Evolutionary conservation across 768 basidiomycete genomes (phyloP).

Genomic region (Neoboletus subvelutipes): DNA sequence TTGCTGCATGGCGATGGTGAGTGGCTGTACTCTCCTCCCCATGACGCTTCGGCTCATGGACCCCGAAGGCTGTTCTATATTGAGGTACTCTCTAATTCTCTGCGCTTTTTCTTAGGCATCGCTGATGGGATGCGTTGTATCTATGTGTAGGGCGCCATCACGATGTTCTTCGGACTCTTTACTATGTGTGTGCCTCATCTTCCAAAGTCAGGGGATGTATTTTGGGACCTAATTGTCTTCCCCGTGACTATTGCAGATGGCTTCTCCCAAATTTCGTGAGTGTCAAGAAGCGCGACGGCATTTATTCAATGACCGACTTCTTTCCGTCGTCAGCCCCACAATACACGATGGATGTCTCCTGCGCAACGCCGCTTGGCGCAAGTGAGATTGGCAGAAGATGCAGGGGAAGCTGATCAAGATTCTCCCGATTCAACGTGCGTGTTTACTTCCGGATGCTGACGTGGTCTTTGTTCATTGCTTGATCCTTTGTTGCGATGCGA

Average conservation of each 20-base stretch:
- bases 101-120: neutral
- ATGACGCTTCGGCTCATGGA: neutral
- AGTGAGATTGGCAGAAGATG: slow-evolving; percentile 67
- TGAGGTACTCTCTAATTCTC: slow-evolving; percentile 40
- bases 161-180: slow-evolving; percentile 55
- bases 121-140: neutral
- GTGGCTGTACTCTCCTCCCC: slow-evolving; percentile 6
- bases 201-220: neutral
- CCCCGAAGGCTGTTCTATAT: slow-evolving; percentile 63
- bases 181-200: slow-evolving; percentile 40
- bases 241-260: slow-evolving; percentile 41
- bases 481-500: neutral
- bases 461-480: neutral
- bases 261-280: slow-evolving; percentile 58
- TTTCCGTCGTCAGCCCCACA: slow-evolving; percentile 45
- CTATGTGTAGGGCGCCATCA: slow-evolving; percentile 53
- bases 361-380: slow-evolving; percentile 58
- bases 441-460: neutral
- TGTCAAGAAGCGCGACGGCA: neutral
- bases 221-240: neutral
- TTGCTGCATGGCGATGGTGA: slow-evolving; percentile 70
- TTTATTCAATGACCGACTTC: neutral
- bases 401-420: slow-evolving; percentile 65
- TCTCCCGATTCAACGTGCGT: slow-evolving; percentile 14
- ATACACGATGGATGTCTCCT: slow-evolving; percentile 58